Percentiles rank a stretch among this genome's conserved stretches.
Evolutionary conservation across 139 green algal genomes (phyloP).

Genomic region (Desmodesmus armatus): DNA sequence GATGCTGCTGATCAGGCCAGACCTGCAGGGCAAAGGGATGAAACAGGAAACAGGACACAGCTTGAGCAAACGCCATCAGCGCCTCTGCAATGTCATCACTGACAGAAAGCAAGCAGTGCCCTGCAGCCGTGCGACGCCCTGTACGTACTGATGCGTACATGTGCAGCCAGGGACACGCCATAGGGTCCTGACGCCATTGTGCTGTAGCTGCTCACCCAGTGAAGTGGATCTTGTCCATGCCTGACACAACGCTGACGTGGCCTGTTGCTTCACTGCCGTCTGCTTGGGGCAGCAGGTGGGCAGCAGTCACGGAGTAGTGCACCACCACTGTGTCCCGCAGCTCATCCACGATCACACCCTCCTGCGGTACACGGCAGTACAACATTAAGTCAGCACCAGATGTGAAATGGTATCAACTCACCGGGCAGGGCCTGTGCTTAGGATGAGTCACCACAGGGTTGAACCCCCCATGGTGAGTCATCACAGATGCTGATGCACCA

Average conservation of each 20-base stretch:
- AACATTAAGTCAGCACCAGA: neutral
- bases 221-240: constrained; percentile 29
- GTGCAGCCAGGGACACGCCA: too few relatives aligned
- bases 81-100: too few relatives aligned
- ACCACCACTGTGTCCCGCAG: constrained; percentile 3
- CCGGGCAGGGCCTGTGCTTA: neutral
- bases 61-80: too few relatives aligned
- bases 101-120: too few relatives aligned
- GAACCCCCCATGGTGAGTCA: neutral
- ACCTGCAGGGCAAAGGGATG: too few relatives aligned
- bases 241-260: constrained; percentile 23
- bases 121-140: too few relatives aligned
- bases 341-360: constrained; percentile 29
- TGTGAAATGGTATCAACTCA: too few relatives aligned
- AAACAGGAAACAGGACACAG: too few relatives aligned
- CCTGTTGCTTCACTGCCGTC: constrained; percentile 24
- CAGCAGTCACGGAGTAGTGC: constrained; percentile 18
- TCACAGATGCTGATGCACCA: neutral
- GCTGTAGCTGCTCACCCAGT: too few relatives aligned
- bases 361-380: constrained; percentile 3
- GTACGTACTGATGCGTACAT: too few relatives aligned
- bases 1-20: constrained; percentile 21
- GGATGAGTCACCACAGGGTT: neutral
- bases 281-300: constrained; percentile 19
- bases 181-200: too few relatives aligned